phyloP scores from a whole-genome alignment of 495 filamentous ascomycete species.

The Usnea hakonensis region DNA sequence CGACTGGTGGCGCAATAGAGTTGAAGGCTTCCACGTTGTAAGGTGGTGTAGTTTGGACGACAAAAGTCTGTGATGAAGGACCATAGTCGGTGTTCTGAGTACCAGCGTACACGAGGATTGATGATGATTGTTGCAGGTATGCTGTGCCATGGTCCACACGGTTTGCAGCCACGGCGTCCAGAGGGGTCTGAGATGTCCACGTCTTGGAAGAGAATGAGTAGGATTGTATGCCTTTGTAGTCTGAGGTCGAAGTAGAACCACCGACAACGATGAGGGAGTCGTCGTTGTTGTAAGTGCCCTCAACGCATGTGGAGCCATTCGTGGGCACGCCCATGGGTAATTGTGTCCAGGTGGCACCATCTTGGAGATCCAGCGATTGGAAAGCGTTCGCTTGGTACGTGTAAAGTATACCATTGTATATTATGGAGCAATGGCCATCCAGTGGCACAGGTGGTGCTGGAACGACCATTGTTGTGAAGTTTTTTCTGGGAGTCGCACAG shows the following conservation, averaged over 20 bases:
- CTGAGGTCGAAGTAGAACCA: constrained; percentile 45
- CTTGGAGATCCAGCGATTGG: constrained; percentile 58
- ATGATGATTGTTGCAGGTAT: constrained; percentile 61
- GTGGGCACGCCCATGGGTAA: constrained; percentile 59
- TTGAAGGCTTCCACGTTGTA: constrained; percentile 47
- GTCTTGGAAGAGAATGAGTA: constrained; percentile 66
- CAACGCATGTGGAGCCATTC: constrained; percentile 69
- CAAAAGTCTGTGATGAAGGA: constrained; percentile 66
- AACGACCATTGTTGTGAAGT: constrained; percentile 45
- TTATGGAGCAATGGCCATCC: constrained; percentile 70
- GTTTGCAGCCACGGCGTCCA: constrained; percentile 52
- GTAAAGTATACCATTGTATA: constrained; percentile 80
- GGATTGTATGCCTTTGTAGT: constrained; percentile 74
- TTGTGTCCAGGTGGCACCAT: constrained; percentile 63
- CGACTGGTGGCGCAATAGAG: constrained; percentile 51
- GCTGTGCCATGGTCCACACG: constrained; percentile 66
- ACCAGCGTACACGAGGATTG: constrained; percentile 78
- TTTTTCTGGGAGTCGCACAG: neutral
- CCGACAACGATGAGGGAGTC: constrained; percentile 78
- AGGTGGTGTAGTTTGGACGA: constrained; percentile 55
- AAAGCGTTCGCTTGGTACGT: constrained; percentile 70
- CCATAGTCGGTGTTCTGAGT: constrained; percentile 45
- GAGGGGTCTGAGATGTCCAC: constrained; percentile 63
- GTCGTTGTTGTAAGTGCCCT: constrained; percentile 44
- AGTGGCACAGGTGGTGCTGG: constrained; percentile 59